Conservation (phyloP, 1,139 yeast species). For the Meyerozyma guilliermondii region DNA sequence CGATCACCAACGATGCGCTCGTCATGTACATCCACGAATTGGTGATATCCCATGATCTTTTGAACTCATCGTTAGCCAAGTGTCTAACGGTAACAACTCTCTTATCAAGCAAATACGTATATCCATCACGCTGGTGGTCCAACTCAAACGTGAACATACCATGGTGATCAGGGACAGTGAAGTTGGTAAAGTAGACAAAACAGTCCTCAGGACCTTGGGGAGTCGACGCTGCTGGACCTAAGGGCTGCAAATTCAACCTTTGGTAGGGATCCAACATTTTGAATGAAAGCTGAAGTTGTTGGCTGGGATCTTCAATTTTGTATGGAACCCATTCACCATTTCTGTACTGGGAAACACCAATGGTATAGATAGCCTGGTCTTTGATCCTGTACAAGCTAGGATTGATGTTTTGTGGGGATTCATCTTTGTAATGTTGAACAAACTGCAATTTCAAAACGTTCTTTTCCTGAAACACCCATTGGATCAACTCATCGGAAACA, state of each 20-base stretch:
- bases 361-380: constrained; percentile 60
- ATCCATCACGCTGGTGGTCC: constrained; percentile 79
- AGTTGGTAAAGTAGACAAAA: constrained; percentile 35
- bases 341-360: constrained; percentile 63
- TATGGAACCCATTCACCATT: constrained; percentile 68
- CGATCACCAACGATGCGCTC: constrained; percentile 63
- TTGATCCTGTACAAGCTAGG: constrained; percentile 62
- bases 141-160: constrained; percentile 90
- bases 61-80: constrained; percentile 92
- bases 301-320: constrained; percentile 34
- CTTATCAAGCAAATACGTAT: constrained; percentile 59
- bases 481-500: constrained; percentile 49
- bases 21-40: constrained; percentile 90
- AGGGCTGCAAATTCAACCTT: constrained; percentile 54
- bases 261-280: constrained; percentile 95
- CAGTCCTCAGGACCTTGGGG: constrained; percentile 44
- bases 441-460: constrained; percentile 56
- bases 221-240: constrained; percentile 36
- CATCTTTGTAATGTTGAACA: constrained; percentile 49
- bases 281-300: constrained; percentile 75
- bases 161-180: constrained; percentile 88
- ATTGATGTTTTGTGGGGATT: constrained; percentile 33
- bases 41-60: constrained; percentile 88
- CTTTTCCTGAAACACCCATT: constrained; percentile 75
- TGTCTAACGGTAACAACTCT: constrained; percentile 84